A percentile compares a stretch with the other conserved stretches of the same genome.
phyloP scores from a whole-genome alignment of 2,329 filamentous ascomycete species.

The Penicillium crustosum region DNA sequence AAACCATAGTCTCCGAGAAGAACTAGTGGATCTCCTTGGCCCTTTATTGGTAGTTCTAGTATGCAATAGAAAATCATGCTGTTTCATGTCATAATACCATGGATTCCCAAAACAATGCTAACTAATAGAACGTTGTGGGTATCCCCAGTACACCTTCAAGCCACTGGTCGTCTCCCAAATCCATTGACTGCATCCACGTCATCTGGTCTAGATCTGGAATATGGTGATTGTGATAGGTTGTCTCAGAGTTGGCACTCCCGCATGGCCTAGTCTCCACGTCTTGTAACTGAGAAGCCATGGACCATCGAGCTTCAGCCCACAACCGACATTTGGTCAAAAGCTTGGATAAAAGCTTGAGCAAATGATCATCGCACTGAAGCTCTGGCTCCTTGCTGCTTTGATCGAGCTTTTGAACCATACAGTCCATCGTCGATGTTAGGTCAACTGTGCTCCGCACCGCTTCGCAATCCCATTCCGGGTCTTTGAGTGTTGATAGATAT shows the following conservation, averaged over 20 bases:
- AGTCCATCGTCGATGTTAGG: slow-evolving; percentile 33
- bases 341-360: slow-evolving; percentile 27
- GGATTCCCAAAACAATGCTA: slow-evolving; percentile 7
- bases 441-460: slow-evolving; percentile 35
- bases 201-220: slow-evolving; percentile 31
- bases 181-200: slow-evolving; percentile 32
- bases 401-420: slow-evolving; percentile 31
- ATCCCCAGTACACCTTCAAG: slow-evolving; percentile 25
- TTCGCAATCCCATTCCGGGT: slow-evolving; percentile 42
- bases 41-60: neutral
- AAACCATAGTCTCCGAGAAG: neutral
- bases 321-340: slow-evolving; percentile 25
- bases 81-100: too few relatives aligned
- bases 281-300: slow-evolving; percentile 12
- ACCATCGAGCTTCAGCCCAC: slow-evolving; percentile 24
- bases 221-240: slow-evolving; percentile 1
- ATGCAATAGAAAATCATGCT: neutral
- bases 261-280: neutral
- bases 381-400: slow-evolving; percentile 28
- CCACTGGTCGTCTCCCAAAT: slow-evolving; percentile 30
- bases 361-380: slow-evolving; percentile 31
- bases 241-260: slow-evolving; percentile 4
- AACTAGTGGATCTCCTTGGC: neutral
- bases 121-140: slow-evolving; percentile 33
- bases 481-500: slow-evolving; percentile 37